Evolutionary conservation across 257 asterid genomes (phyloP), one percentile per base, ranked within the genome.

Genomic region (Osmanthus fragrans): DNA sequence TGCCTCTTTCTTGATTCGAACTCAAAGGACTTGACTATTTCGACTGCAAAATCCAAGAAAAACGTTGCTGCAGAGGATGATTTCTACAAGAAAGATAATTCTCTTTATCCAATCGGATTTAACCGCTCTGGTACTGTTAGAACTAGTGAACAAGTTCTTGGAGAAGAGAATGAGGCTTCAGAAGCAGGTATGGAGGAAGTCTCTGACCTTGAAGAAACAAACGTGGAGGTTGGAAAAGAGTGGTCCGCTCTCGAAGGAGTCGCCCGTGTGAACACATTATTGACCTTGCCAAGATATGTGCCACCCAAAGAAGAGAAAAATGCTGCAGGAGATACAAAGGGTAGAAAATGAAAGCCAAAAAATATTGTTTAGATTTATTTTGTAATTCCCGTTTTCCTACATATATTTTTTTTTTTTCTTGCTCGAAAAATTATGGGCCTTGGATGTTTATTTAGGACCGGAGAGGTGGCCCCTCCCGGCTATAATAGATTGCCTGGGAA

Each of bases 171-270:
- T 9, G 91, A 76, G 19, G 80, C 49, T 56, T 71, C 73, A 36
- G 93, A 72, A 70, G 80, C 27, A 58, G 39, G 51, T 36, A 65
- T 54, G 51, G 85, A 77, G 33, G 86, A 80, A 77, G 70, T 71
- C 42, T 83, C 85, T 4, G 89, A 87, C 36, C 82, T 77, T 25
- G 93, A 87, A 23, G 74, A 47, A 25, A 49, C 73, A 74, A 66
- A 27, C 11, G 23, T 13, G 2, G 93, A 80, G 75, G 54, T 72
- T 30, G 93, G 91, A 32, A 83, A 65, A 8, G 91, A 91, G 71
- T 93, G 97, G 94, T 86, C 92, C 12, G 93, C 94, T 25, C 91
- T 91, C 1, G 89, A 91, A 86, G 97, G 94, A 60, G 98, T 90
- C 54, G 82, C 96, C 16, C 94, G 94, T 4, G 88, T 87, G 42